Base-by-base conservation (phyloP, 2,329 filamentous ascomycete genomes). In the Pyrenophora tritici-repentis region DNA sequence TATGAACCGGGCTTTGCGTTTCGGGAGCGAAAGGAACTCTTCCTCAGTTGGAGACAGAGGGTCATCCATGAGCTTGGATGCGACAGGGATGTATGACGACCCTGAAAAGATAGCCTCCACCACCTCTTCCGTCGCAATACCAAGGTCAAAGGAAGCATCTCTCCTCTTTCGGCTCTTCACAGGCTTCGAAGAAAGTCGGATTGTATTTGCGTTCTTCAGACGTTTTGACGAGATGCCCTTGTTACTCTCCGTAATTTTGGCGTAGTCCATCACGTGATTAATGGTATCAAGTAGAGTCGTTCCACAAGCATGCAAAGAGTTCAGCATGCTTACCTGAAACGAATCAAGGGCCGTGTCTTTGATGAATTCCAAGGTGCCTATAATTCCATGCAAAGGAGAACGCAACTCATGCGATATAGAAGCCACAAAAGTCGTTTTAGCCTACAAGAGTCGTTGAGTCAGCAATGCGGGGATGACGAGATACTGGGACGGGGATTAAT, bases 331-430 rank as follows among this genome's bases (percentile, higher is more conserved):
- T 0, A 79, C 70, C 35, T 72, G 22, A 71, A 76, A 48, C 72
- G 36, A 75, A 72, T 73, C 7, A 69, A 68, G 13, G 63, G 62
- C 2, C 3, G 77, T 80, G 3, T 79, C 78, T 3, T 75, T 71
- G 3, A 83, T 59, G 5, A 82, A 74, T 53, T 83, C 80, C 1
- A 76, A 70, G n/a, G 77, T 80, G 1, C 78, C 79, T 6, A 68
- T 35, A 12, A 70, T 70, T 2, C 67, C 66, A 32, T 70, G 66
- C 18, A 69, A 45, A 78, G 81, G 32, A 77, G 66, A 17, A 74
- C 81, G 31, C 66, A 83, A 68, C 53, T 83, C 81, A 56, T 83
- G 81, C 22, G 75, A 79, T 20, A 83, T 79, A 0, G 76, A 78
- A 0, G 77, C 76, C 13, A 83, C 75, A 36, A 83, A 80, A 10